phyloP scores from a whole-genome alignment of 2,329 filamentous ascomycete genomes.

The Chalaropsis thielavioides region DNA sequence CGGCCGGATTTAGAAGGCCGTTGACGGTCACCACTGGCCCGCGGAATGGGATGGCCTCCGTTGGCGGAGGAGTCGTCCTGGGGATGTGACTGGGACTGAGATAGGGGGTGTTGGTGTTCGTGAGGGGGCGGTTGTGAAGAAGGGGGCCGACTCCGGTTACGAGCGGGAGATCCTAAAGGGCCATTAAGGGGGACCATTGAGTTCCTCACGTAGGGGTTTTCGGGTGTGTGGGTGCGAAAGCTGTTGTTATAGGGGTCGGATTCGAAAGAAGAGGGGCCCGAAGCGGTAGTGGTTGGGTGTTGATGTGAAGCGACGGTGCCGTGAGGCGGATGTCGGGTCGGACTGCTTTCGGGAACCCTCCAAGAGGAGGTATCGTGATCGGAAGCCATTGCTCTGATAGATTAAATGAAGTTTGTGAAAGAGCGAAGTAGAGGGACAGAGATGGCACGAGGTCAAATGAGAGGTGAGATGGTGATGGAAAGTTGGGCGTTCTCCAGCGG shows the following conservation, averaged over 20 bases:
- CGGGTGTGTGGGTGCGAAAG: constrained; percentile 14
- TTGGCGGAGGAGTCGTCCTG: neutral
- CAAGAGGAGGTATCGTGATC: constrained; percentile 16
- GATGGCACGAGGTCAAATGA: neutral
- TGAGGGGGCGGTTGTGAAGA: constrained; percentile 6
- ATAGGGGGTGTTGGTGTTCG: constrained; percentile 8
- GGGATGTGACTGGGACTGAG: constrained; percentile 12
- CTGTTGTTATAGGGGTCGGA: constrained; percentile 11
- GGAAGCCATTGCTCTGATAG: constrained; percentile 13
- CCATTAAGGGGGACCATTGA: constrained; percentile 8
- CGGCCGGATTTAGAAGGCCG: constrained; percentile 30
- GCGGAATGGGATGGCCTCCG: neutral
- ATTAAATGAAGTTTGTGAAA: neutral
- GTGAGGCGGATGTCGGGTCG: constrained; percentile 11
- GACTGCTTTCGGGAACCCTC: constrained; percentile 16
- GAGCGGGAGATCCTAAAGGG: constrained; percentile 12
- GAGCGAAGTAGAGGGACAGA: neutral
- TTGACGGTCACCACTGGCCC: constrained; percentile 15
- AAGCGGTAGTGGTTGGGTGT: neutral
- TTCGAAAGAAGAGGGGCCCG: constrained; percentile 11
- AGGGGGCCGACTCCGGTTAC: constrained; percentile 14
- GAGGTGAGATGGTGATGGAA: neutral
- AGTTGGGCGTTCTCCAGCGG: neutral
- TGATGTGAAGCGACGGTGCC: constrained; percentile 1
- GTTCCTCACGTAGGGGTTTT: constrained; percentile 13